Percentiles rank a stretch among this genome's conserved stretches.
Evolutionary conservation across 306 rosid genomes (phyloP).

Genomic region (Lathyrus sativus): DNA sequence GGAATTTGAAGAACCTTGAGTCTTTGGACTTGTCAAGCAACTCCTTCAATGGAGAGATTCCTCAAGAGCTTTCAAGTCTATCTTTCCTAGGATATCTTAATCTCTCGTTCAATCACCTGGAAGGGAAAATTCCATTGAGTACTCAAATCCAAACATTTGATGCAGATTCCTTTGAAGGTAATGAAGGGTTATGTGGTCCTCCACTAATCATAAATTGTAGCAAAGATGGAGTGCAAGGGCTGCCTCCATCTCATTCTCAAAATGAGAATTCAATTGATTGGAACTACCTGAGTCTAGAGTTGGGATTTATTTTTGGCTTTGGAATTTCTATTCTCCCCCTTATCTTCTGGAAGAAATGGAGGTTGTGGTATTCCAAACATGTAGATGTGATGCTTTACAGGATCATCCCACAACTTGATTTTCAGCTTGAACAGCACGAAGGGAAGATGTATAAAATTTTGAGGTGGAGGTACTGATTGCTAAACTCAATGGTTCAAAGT

Average conservation of each 20-base stretch:
- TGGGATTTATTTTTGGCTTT: slow-evolving; percentile 40
- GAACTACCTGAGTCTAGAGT: slow-evolving; percentile 32
- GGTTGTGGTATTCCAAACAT: slow-evolving; percentile 31
- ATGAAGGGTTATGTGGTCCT: slow-evolving; percentile 43
- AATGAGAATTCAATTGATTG: slow-evolving; percentile 21
- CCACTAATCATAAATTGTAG: slow-evolving; percentile 24
- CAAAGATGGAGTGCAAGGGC: rapidly evolving
- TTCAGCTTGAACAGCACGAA: neutral
- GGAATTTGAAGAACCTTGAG: slow-evolving; percentile 38
- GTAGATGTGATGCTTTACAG: slow-evolving; percentile 15
- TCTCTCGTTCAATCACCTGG: slow-evolving; percentile 40
- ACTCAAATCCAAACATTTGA: slow-evolving; percentile 46
- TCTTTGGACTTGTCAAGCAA: slow-evolving; percentile 50
- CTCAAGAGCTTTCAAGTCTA: slow-evolving; percentile 27
- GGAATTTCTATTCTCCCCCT: slow-evolving; percentile 32
- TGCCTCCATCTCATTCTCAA: neutral
- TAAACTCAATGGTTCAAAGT: too few species aligned
- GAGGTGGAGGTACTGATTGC: slow-evolving; percentile 14
- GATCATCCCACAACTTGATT: slow-evolving; percentile 22
- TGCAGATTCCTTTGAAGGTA: slow-evolving; percentile 36
- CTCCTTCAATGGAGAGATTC: slow-evolving; percentile 37
- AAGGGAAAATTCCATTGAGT: slow-evolving; percentile 35
- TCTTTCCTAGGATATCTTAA: slow-evolving; percentile 37
- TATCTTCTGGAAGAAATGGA: slow-evolving; percentile 38
- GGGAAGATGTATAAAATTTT: slow-evolving; percentile 1